Conservation (phyloP, 2,329 filamentous ascomycete genomes). For the Cladosporium sp. region DNA sequence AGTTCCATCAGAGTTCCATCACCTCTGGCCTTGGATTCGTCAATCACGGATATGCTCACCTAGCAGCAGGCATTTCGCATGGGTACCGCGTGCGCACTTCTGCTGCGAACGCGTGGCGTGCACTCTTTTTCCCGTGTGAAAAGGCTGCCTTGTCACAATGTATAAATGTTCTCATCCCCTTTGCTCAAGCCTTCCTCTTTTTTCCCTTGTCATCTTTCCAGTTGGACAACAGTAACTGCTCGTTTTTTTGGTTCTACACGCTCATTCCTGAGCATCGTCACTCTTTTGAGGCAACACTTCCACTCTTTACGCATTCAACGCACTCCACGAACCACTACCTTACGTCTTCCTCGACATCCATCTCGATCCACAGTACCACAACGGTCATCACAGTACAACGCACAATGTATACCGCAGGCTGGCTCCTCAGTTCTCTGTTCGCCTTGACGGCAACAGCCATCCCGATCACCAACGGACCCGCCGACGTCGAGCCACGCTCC, state of each 20-base stretch:
- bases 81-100: too few relatives aligned
- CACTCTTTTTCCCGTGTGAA: not conserved
- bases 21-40: too few relatives aligned
- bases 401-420: slow-evolving; percentile 5
- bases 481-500: slow-evolving; percentile 14
- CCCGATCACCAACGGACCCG: slow-evolving; percentile 1
- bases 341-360: too few relatives aligned
- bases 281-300: slow-evolving; percentile 3
- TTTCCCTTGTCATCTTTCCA: not conserved
- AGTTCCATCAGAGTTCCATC: too few relatives aligned
- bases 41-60: too few relatives aligned
- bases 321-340: too few relatives aligned
- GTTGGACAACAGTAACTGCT: not conserved
- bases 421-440: slow-evolving; percentile 9
- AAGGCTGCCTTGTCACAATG: not conserved
- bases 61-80: too few relatives aligned
- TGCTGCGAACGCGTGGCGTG: not conserved
- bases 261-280: slow-evolving; percentile 1
- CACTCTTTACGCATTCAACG: not conserved
- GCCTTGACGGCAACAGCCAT: slow-evolving; percentile 12
- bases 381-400: slow-evolving; percentile 2
- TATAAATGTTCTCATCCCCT: not conserved
- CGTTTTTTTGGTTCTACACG: not conserved
- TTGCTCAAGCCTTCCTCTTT: too few relatives aligned
- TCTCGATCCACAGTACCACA: not conserved